Percentiles rank a stretch among this genome's conserved stretches.
phyloP scores from a whole-genome alignment of 345 rosid genomes.

The Dipteronia sinensis region DNA sequence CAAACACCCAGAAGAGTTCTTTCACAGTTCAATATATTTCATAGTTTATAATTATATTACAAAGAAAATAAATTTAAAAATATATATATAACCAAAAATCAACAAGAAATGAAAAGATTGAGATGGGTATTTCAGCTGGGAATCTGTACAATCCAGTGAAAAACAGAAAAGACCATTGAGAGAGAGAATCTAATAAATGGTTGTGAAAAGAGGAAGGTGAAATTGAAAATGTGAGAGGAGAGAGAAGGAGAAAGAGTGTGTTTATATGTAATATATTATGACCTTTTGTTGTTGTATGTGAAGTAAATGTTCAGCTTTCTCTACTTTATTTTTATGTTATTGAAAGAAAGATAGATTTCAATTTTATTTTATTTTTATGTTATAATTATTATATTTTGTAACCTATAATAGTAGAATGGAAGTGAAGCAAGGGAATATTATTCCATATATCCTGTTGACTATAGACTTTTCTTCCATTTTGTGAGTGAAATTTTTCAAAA shows the following conservation, averaged over 20 bases:
- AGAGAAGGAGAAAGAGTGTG: conserved; percentile 12
- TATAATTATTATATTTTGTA: neutral
- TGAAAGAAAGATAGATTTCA: neutral
- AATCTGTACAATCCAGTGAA: conserved; percentile 62
- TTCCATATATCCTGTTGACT: conserved; percentile 49
- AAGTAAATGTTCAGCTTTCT: conserved; percentile 39
- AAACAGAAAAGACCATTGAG: conserved; percentile 45
- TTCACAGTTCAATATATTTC: conserved; percentile 9
- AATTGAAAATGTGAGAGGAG: conserved; percentile 38
- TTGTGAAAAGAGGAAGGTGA: conserved; percentile 42
- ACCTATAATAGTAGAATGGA: neutral
- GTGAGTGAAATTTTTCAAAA: conserved; percentile 11
- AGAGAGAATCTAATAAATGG: conserved; percentile 80
- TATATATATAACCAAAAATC: conserved; percentile 15
- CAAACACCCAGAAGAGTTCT: conserved; percentile 42
- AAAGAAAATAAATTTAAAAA: conserved; percentile 6
- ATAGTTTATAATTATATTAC: conserved; percentile 17
- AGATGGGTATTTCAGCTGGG: conserved; percentile 46
- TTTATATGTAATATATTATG: conserved; percentile 19
- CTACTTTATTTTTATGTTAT: conserved; percentile 10
- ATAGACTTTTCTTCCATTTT: conserved; percentile 40
- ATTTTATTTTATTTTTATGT: neutral
- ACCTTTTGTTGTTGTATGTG: conserved; percentile 21
- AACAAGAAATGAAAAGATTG: conserved; percentile 29
- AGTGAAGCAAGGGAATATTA: conserved; percentile 32